Base-by-base conservation (phyloP, 306 rosid species). In the Trifolium pratense region DNA sequence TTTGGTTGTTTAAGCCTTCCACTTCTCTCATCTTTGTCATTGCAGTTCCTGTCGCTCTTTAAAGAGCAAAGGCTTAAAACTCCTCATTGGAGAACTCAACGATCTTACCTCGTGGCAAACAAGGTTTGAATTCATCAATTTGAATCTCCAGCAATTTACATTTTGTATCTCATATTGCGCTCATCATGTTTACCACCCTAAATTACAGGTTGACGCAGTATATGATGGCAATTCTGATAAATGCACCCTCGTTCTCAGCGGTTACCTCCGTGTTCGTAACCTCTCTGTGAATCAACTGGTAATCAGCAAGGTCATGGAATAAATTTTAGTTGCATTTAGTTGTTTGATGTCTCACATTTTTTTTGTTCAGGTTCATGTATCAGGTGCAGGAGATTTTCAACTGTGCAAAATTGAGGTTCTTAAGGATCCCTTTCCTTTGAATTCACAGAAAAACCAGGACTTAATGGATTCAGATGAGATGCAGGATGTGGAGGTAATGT, bases 341-440 rank as follows among this genome's bases (percentile, higher is more conserved):
- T 62, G 40, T 31, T 42, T 59, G 67, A 63, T 80, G 13, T 68
- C 80, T 79, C 63, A 85, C 68, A 82, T 80, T 66, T 12, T 9
- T 61, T 81, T 68, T 64, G 64, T 7, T 46, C 86, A 94, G 99
- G 96, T 94, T 75, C 99, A 94, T 84, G 88, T 94, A 65, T 85
- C 99, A 75, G 99, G 97, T 66, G 95, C 89, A 20, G 99, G 99
- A 42, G 99, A 94, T 83, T 94, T 89, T 78, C 96, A 89, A 74
- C 64, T 94, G 86, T 55, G 68, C 49, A 89, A 83, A 84, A 83
- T 91, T 63, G 97, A 94, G 79, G 74, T 87, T 80, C 84, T 94
- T 55, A 91, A 84, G 81, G 99, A 94, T 66, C 99, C 97, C 9
- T 67, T 49, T 86, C 95, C 92, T 61, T 59, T 94, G 73, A 94